Base-by-base conservation (phyloP, 139 green algal species). In the Picochlorum sp. region DNA sequence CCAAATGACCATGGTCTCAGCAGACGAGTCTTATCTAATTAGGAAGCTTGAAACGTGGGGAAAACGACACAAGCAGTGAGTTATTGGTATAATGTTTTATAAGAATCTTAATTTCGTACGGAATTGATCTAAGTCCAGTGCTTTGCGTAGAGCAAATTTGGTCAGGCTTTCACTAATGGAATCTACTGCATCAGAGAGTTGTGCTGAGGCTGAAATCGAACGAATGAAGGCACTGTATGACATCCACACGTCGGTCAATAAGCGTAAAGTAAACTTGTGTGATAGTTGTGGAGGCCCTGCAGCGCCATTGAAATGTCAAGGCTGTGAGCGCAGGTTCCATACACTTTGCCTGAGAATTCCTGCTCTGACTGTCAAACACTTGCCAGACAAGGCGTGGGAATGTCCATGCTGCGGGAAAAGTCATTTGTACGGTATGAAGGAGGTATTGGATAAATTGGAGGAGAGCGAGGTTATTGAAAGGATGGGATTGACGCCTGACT, bases 401-500 rank as follows among this genome's bases (percentile, higher is more conserved):
- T 36, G 44, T 16, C 31, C 25, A 35, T 45, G 18, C 10, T 39
- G 44, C 31, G 41, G 24, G 45, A 16, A 32, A n/a, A 32, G 4
- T 30, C 24, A 57, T 7, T 22, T 20, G 18, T 22, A 26, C 6
- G n/a, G 8, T 20, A 16, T 13, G 24, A 28, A 25, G 22, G 31
- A 24, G 24, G 2, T 14, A 47, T 26, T n/a, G 18, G 51, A 37
- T 13, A 40, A 64, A 30, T 20, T 49, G 0, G 22, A 22, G 4
- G 43, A 25, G 28, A n/a, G n/a, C n/a, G 43, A 28, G 7, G 49
- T 54, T 16, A 35, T 47, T 31, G 41, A 69, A 53, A 70, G 77
- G 12, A 73, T 81, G 75, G 79, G 84, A 1, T 79, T 91, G 1
- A 91, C 83, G 0, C 83, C 83, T 22, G 82, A 87, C 67, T 89